Percentiles rank a stretch among this genome's conserved stretches.
phyloP scores from a whole-genome alignment of 306 rosid genomes.

The Cucurbita pepo region DNA sequence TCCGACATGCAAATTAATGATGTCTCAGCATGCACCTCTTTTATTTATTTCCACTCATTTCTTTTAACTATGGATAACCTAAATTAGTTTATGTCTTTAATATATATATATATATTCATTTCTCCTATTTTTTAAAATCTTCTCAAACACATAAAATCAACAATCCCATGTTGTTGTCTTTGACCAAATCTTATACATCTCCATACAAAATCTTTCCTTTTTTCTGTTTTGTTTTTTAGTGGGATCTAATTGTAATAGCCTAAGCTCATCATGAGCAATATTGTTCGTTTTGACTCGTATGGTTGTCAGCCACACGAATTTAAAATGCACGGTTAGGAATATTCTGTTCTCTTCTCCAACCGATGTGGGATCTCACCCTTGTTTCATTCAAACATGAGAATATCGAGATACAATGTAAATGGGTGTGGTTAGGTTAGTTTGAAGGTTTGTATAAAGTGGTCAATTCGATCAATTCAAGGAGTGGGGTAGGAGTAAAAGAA shows the following conservation, averaged over 20 bases:
- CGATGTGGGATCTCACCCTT: no score
- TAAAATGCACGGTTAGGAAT: no score
- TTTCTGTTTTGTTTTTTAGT: no score
- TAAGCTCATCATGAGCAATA: no score
- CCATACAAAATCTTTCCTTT: no score
- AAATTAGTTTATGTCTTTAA: not conserved
- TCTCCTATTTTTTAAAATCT: no score
- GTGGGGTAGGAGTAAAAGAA: not conserved
- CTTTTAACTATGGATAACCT: not conserved
- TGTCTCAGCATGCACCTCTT: not conserved
- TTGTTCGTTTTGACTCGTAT: no score
- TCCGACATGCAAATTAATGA: slow-evolving; percentile 1
- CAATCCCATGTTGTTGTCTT: not conserved
- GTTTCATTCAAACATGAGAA: not conserved
- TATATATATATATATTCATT: no score
- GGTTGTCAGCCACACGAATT: no score
- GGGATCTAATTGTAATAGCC: no score
- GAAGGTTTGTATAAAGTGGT: not conserved
- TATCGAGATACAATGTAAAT: not conserved
- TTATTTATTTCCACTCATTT: not conserved
- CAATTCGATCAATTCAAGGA: not conserved
- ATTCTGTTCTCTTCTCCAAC: no score
- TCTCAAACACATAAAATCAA: not conserved
- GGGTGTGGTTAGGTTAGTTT: not conserved
- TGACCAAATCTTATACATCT: not conserved